Evolutionary conservation across 306 rosid species (phyloP).

Genomic region (Dryas octopetala): DNA sequence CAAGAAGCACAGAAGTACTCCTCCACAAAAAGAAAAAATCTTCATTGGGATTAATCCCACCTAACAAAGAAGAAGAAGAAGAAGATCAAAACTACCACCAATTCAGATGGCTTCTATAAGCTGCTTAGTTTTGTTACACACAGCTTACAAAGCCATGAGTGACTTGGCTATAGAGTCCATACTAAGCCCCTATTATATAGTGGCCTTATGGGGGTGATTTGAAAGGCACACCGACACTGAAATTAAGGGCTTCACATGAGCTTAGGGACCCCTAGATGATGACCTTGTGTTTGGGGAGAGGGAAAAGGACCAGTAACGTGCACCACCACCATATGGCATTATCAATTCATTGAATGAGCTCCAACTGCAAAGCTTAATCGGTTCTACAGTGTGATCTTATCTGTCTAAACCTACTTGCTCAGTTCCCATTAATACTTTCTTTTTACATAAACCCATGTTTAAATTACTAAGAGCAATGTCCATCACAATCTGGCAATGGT

Average conservation of each 20-base stretch:
- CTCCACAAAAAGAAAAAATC: constrained; percentile 28
- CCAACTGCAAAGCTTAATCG: constrained; percentile 46
- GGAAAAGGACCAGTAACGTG: constrained; percentile 54
- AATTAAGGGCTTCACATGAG: constrained; percentile 67
- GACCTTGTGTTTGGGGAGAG: background rate
- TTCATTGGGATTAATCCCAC: constrained; percentile 43
- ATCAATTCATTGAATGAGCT: constrained; percentile 43
- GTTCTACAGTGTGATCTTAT: constrained; percentile 12
- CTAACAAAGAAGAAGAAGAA: background rate
- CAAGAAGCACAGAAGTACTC: constrained; percentile 61
- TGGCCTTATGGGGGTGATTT: background rate
- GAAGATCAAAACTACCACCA: background rate
- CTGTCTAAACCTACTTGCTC: constrained; percentile 52
- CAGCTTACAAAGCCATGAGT: background rate
- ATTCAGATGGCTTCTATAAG: background rate
- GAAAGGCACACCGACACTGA: constrained; percentile 45
- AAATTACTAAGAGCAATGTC: background rate
- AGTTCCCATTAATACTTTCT: constrained; percentile 44
- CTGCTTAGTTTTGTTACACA: background rate
- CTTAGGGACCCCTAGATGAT: constrained; percentile 28
- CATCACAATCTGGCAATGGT: constrained; percentile 1
- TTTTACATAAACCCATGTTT: constrained; percentile 12
- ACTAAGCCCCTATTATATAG: constrained; percentile 44
- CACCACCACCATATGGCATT: constrained; percentile 19
- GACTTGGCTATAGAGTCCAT: background rate